A percentile compares a stretch with the other conserved stretches of the same genome.
Conservation (phyloP, 306 rosid species). For the Hippophae tibetana region DNA sequence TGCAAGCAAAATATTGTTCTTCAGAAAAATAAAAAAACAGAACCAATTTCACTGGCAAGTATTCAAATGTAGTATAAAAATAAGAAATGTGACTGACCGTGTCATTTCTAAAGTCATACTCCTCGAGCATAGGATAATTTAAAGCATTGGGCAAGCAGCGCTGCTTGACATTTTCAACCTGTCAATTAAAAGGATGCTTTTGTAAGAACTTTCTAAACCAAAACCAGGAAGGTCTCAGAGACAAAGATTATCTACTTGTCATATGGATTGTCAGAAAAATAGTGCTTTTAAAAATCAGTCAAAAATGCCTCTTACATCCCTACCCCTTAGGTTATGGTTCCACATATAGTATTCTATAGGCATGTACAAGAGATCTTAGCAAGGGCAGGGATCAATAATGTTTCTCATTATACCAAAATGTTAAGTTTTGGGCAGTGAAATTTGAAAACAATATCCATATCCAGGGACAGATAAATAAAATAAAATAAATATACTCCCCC, state of each 20-base stretch:
- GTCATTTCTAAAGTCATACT: slow-evolving; percentile 95
- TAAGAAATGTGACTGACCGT: slow-evolving; percentile 47
- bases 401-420: no score
- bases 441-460: no score
- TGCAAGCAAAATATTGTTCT: no score
- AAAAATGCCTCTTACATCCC: no score
- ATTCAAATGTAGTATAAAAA: slow-evolving; percentile 2
- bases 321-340: no score
- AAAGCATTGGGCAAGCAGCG: slow-evolving; percentile 88
- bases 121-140: slow-evolving; percentile 98
- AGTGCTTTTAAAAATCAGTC: not conserved
- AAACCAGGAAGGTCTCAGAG: slow-evolving; percentile 17
- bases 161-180: slow-evolving; percentile 98
- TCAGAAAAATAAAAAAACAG: no score
- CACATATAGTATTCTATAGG: no score
- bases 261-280: not conserved
- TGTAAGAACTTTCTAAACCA: slow-evolving; percentile 2
- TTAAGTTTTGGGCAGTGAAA: no score
- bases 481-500: no score
- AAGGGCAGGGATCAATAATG: no score
- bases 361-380: no score
- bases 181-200: slow-evolving; percentile 14
- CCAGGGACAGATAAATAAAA: no score
- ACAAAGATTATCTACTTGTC: not conserved
- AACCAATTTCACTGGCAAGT: slow-evolving; percentile 7